Conservation (phyloP, 2,329 filamentous ascomycete genomes). For the Penicillium olsonii region DNA sequence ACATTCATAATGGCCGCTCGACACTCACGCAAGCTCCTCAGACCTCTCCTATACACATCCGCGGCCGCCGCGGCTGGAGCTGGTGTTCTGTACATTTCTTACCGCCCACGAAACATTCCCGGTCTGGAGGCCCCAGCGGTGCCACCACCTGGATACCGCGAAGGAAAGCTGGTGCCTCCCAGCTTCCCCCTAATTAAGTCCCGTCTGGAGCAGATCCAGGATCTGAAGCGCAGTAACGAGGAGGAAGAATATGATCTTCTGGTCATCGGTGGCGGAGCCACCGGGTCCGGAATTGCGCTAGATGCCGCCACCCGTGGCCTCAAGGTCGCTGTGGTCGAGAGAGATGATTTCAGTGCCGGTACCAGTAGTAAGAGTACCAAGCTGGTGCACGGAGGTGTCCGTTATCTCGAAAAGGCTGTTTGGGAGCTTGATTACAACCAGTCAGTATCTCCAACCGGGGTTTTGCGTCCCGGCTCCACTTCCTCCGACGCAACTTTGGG, state of each 20-base stretch:
- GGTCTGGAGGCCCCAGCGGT: constrained; percentile 63
- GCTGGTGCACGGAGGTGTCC: constrained; percentile 80
- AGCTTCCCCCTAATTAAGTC: constrained; percentile 54
- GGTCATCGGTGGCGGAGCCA: constrained; percentile 77
- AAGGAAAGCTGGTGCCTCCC: constrained; percentile 58
- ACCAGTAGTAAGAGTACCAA: constrained; percentile 88
- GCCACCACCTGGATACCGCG: constrained; percentile 63
- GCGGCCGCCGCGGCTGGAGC: constrained; percentile 57
- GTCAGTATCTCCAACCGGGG: constrained; percentile 41
- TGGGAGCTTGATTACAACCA: constrained; percentile 84
- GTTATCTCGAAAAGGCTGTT: constrained; percentile 83
- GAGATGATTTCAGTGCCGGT: constrained; percentile 79
- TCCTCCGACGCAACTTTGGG: not conserved
- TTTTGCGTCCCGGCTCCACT: too few relatives aligned
- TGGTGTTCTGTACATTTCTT: constrained; percentile 61
- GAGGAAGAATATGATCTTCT: constrained; percentile 71
- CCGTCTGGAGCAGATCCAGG: constrained; percentile 54
- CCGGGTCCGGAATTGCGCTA: constrained; percentile 76
- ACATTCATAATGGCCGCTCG: constrained; percentile 40
- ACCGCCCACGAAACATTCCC: constrained; percentile 65
- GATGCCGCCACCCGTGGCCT: constrained; percentile 78
- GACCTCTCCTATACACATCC: constrained; percentile 61
- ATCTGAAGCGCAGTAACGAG: constrained; percentile 48
- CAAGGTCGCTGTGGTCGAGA: constrained; percentile 77
- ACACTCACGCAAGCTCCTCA: constrained; percentile 53